These are phyloP conservation scores for Paspalum vaginatum DNA, from an alignment of 176 grass and related monocot species.

Conservation along the genomic window DNA sequence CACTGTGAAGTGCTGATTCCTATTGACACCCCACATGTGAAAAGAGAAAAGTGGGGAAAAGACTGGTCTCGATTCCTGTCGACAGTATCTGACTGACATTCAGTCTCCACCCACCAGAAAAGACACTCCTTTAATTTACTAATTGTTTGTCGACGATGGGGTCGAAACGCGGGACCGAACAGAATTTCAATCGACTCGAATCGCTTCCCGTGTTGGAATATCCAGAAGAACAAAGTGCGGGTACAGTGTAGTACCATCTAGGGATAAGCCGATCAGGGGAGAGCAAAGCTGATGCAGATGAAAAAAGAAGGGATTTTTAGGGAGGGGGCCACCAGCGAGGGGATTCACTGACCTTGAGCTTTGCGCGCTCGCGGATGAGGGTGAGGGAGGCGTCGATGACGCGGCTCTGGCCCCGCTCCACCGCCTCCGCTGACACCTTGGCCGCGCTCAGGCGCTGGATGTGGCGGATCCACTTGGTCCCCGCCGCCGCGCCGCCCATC, in stretches of 20 bases:
- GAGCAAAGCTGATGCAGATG: too few species aligned
- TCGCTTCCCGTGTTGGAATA: background rate
- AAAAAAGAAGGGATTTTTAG: background rate
- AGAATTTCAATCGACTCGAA: background rate
- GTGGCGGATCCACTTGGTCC: conserved; percentile 72
- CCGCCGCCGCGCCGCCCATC: conserved; percentile 52
- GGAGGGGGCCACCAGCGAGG: background rate
- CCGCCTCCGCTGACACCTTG: conserved; percentile 60
- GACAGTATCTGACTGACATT: background rate
- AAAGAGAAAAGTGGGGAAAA: background rate
- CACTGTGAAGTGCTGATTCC: background rate
- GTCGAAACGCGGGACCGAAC: background rate
- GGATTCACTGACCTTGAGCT: conserved; percentile 64
- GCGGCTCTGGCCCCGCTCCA: conserved; percentile 83
- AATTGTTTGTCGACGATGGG: background rate
- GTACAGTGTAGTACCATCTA: background rate
- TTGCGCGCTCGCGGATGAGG: conserved; percentile 93
- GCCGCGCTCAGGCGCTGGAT: conserved; percentile 63
- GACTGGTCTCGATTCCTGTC: background rate
- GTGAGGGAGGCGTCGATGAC: conserved; percentile 97
- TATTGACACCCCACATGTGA: background rate
- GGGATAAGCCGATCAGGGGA: background rate
- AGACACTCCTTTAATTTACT: background rate
- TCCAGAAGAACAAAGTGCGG: background rate
- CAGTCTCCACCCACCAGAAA: background rate